Base-by-base conservation (phyloP, 2,329 filamentous ascomycete genomes). In the Penicillium occitanis region DNA sequence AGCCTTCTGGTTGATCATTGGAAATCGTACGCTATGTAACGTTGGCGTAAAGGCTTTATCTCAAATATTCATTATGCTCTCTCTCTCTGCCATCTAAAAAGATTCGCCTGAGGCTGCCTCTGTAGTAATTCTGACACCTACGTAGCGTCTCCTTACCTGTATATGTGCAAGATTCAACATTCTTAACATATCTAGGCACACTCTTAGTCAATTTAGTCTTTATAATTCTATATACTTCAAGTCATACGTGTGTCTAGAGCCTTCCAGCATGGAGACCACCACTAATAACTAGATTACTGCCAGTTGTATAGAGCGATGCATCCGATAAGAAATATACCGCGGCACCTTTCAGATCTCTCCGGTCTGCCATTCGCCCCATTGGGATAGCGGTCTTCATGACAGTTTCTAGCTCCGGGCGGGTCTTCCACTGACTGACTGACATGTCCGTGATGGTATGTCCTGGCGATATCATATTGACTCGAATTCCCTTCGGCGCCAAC, bases 391-490 rank as follows among this genome's bases (percentile, higher is more conserved):
- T n/a, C 42, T 44, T 44, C 42, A 44, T 44, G 42, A n/a, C 42
- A 44, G 6, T 10, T 44, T 44, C 42, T 6, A 79, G 74, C 51
- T 79, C 73, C 28, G 73, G 73, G 5, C 76, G 76, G 68, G 75
- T 73, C n/a, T 71, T 70, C 55, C 75, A 62, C 8, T 75, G 67
- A 51, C 73, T 71, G 28, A 73, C 73, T 44, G 75, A 74, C n/a
- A 76, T 67, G 37, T 78, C 72, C 2, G 76, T 78, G 57, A 73
- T 72, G 66, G 69, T 73, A 64, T 74, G 74, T 3, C 78, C 78
- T 1, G 78, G 78, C 48, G 76, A 76, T 3, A 80, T 69, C 22
- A 74, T 76, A 69, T 80, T 80, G 44, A 79, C 75, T 44, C 78
- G 69, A 28, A 80, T 75, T 8, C 76, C 76, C 40, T 74, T 71